Percentiles rank a stretch among this genome's conserved stretches.
phyloP scores from a whole-genome alignment of 345 rosid species.

The Geranium rotundifolium region DNA sequence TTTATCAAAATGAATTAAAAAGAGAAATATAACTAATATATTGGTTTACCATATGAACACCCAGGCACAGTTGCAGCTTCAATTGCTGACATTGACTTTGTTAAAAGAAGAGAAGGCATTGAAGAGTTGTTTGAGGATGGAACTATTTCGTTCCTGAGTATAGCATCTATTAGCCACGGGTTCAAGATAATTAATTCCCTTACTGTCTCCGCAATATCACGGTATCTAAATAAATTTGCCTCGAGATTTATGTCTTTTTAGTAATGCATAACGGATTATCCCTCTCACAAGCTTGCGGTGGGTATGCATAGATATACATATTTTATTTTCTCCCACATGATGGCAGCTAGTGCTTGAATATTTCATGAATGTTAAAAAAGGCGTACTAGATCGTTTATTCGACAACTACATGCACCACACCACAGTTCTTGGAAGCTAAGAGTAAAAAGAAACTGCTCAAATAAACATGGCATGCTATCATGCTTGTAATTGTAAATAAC shows the following conservation, averaged over 20 bases:
- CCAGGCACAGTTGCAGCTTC: slow-evolving; percentile 91
- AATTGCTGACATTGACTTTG: slow-evolving; percentile 90
- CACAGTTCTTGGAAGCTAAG: too few relatives aligned
- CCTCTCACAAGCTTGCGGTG: not conserved
- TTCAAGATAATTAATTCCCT: slow-evolving; percentile 66
- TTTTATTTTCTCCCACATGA: too few relatives aligned
- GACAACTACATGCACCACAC: too few relatives aligned
- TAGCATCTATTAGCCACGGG: slow-evolving; percentile 73
- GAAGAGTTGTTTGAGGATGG: slow-evolving; percentile 95
- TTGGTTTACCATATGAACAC: slow-evolving; percentile 7
- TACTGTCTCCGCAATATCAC: slow-evolving; percentile 46
- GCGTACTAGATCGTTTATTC: too few relatives aligned
- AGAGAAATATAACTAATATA: not conserved
- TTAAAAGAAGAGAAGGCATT: slow-evolving; percentile 70
- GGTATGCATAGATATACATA: not conserved
- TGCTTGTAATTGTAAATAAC: too few relatives aligned
- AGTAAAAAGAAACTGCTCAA: too few relatives aligned
- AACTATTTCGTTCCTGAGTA: slow-evolving; percentile 70
- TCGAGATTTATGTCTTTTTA: not conserved
- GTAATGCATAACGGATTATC: not conserved
- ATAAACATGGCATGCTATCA: too few relatives aligned
- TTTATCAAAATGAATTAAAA: too few relatives aligned
- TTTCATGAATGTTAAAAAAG: too few relatives aligned
- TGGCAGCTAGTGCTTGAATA: too few relatives aligned
- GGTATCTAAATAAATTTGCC: slow-evolving; percentile 30